Conservation (phyloP, 2,329 filamentous ascomycete genomes). For the Albophoma yamanashiensis region DNA sequence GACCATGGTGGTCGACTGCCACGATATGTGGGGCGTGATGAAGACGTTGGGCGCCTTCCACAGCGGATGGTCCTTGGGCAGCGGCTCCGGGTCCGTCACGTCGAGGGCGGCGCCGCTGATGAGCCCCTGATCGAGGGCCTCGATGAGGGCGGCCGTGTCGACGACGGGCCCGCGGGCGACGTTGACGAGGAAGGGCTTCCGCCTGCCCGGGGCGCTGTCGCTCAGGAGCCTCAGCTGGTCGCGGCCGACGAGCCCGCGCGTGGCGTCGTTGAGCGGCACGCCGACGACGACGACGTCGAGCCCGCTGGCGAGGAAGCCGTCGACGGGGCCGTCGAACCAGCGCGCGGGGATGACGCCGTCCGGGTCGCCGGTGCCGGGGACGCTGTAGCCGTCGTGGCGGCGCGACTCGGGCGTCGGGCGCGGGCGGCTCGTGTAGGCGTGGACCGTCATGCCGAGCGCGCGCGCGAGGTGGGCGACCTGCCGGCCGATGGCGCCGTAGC, state of each 20-base stretch:
- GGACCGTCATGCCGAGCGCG: constrained; percentile 55
- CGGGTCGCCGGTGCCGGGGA: constrained; percentile 48
- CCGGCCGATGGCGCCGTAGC: constrained; percentile 34
- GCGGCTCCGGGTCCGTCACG: constrained; percentile 62
- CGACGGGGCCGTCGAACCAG: constrained; percentile 31
- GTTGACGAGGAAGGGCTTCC: constrained; percentile 47
- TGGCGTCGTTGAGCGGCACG: constrained; percentile 27
- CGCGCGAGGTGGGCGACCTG: constrained; percentile 36
- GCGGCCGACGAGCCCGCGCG: constrained; percentile 29
- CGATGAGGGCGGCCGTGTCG: constrained; percentile 39
- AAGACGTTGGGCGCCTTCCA: constrained; percentile 56
- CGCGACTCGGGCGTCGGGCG: constrained; percentile 47
- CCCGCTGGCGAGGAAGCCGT: constrained; percentile 30
- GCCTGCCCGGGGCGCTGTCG: not conserved
- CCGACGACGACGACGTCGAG: constrained; percentile 33
- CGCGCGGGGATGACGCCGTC: constrained; percentile 27
- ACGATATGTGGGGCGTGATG: constrained; percentile 34
- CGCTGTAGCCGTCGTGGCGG: constrained; percentile 47
- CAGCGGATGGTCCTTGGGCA: constrained; percentile 51
- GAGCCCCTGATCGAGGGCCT: constrained; percentile 33
- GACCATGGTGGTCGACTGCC: constrained; percentile 18
- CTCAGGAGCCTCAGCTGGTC: constrained; percentile 29
- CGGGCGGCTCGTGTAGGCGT: constrained; percentile 55
- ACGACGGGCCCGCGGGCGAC: constrained; percentile 45
- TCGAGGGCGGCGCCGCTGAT: constrained; percentile 54